Evolutionary conservation across 768 basidiomycete species (phyloP).

Genomic region (Mrakia gelida): DNA sequence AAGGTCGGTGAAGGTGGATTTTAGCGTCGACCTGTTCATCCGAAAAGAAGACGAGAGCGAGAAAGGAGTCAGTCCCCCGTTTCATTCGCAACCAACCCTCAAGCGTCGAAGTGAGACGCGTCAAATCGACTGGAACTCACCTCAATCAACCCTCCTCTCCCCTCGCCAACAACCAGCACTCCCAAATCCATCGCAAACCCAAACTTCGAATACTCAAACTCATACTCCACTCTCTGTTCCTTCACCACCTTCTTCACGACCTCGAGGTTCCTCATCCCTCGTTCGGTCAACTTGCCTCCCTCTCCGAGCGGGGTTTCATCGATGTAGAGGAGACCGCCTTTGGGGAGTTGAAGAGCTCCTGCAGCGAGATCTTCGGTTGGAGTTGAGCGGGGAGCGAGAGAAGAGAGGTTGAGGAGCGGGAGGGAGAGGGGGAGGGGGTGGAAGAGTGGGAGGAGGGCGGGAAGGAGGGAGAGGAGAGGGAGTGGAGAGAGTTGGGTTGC

Average conservation of each 20-base stretch:
- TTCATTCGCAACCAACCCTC: too few species aligned
- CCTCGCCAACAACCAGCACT: conserved; percentile 37
- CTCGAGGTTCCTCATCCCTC: conserved; percentile 40
- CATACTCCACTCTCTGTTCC: conserved; percentile 39
- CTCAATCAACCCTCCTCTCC: conserved; percentile 34
- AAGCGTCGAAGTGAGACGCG: too few species aligned
- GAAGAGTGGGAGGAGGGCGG: conserved; percentile 33
- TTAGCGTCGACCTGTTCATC: conserved; percentile 36
- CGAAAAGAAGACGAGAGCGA: too few species aligned
- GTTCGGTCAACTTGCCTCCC: conserved; percentile 38
- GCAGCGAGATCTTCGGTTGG: conserved; percentile 36
- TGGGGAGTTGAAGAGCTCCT: conserved; percentile 37
- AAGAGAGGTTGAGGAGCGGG: conserved; percentile 35
- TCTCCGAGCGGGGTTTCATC: conserved; percentile 37
- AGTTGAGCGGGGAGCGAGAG: conserved; percentile 18
- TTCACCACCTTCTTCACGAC: conserved; percentile 35
- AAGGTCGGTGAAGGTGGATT: conserved; percentile 31
- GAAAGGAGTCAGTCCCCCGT: too few species aligned
- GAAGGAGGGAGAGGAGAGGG: conserved; percentile 17
- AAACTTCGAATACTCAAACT: conserved; percentile 39
- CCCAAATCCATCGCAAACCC: conserved; percentile 38
- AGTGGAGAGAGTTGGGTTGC: background rate
- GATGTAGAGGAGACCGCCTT: conserved; percentile 35
- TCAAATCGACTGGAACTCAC: background rate
- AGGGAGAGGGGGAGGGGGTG: conserved; percentile 36